A percentile compares a stretch with the other conserved stretches of the same genome.
These are phyloP conservation scores for Dictyostelium brefeldianum DNA, from an alignment of 78 protist genomes.

Conservation along the genomic window DNA sequence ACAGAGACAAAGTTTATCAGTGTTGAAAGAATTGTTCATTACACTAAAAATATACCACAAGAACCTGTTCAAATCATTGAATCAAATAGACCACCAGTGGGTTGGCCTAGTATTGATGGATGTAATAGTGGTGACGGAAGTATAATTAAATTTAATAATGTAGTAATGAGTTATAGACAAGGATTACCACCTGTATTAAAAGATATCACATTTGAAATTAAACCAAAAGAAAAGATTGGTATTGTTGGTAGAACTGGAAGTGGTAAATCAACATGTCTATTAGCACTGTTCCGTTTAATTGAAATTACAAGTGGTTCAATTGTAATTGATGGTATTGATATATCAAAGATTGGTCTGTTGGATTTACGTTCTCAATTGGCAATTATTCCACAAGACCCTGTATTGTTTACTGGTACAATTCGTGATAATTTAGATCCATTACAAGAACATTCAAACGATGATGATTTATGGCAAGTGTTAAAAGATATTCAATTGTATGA, in stretches of 20 bases:
- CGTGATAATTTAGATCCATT: slow-evolving; percentile 88
- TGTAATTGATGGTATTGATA: slow-evolving; percentile 81
- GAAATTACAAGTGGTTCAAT: slow-evolving; percentile 61
- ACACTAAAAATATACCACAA: slow-evolving; percentile 33
- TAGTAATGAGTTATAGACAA: slow-evolving; percentile 86
- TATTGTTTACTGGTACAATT: slow-evolving; percentile 89
- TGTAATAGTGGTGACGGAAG: slow-evolving; percentile 77
- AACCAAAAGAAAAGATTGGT: slow-evolving; percentile 89
- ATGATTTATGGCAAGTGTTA: slow-evolving; percentile 78
- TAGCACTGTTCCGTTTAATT: slow-evolving; percentile 86
- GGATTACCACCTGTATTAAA: slow-evolving; percentile 49
- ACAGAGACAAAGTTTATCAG: slow-evolving; percentile 70
- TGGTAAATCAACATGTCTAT: slow-evolving; percentile 84
- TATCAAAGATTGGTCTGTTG: slow-evolving; percentile 35
- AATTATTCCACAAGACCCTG: slow-evolving; percentile 96
- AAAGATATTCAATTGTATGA: slow-evolving; percentile 43
- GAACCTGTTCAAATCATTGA: slow-evolving; percentile 48
- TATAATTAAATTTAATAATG: slow-evolving; percentile 44
- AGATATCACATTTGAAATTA: slow-evolving; percentile 61
- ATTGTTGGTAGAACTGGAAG: slow-evolving; percentile 94
- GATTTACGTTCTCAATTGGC: slow-evolving; percentile 84
- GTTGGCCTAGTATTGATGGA: slow-evolving; percentile 67
- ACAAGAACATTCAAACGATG: slow-evolving; percentile 3
- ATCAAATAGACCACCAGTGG: slow-evolving; percentile 16
- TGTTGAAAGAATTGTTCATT: slow-evolving; percentile 81